phyloP scores from a whole-genome alignment of 192 early-diverging fungal species.

The Backusella mclennaniae region DNA sequence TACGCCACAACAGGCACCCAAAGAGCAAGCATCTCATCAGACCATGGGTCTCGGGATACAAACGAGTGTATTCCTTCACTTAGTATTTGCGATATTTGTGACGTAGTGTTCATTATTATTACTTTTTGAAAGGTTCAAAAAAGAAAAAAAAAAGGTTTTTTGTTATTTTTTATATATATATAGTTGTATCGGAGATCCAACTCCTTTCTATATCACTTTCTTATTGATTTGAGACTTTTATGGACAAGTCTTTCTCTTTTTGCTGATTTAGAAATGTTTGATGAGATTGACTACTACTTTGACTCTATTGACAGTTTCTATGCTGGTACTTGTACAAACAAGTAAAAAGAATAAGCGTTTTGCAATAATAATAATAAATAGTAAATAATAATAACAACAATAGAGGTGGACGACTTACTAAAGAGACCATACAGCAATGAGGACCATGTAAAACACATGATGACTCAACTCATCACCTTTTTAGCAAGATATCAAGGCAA shows the following conservation, averaged over 20 bases:
- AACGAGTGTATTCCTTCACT: background rate
- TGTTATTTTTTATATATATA: too few relatives aligned
- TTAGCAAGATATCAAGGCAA: slow-evolving; percentile 36
- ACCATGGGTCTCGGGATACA: slow-evolving; percentile 38
- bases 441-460: slow-evolving; percentile 22
- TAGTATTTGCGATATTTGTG: background rate
- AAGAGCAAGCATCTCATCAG: slow-evolving; percentile 49
- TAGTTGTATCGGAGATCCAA: too few relatives aligned
- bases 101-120: slow-evolving; percentile 11
- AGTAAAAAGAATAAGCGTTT: background rate
- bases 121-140: background rate
- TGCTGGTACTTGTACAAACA: slow-evolving; percentile 25
- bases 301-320: slow-evolving; percentile 32
- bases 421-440: slow-evolving; percentile 10
- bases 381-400: background rate
- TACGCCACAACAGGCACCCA: slow-evolving; percentile 60
- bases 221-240: background rate
- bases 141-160: slow-evolving; percentile 1
- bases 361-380: background rate
- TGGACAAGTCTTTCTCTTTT: background rate
- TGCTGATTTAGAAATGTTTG: slow-evolving; percentile 1
- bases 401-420: slow-evolving; percentile 36
- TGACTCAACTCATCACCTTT: slow-evolving; percentile 24
- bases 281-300: slow-evolving; percentile 36
- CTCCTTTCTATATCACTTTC: too few relatives aligned